Base-by-base conservation (phyloP, 2,329 filamentous ascomycete species). In the Fonsecaea multimorphosa region DNA sequence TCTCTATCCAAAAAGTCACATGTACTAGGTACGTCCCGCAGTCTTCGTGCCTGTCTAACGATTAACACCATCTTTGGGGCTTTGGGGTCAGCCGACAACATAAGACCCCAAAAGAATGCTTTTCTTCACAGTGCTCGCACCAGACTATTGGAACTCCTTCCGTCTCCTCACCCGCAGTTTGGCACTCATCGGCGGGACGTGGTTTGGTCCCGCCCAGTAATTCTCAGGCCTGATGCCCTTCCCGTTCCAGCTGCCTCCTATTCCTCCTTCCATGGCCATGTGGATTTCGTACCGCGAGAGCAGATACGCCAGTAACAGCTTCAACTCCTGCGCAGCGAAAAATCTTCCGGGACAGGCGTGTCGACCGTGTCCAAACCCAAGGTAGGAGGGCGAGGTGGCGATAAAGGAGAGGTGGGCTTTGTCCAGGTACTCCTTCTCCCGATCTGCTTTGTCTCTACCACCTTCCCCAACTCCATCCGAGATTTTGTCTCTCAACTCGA, bases 341-440 rank as follows among this genome's bases (percentile, higher is more conserved):
- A 72, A 75, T 40, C 74, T 65, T 14, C 74, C 74, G 1, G 74
- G 73, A 66, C 74, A 76, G 31, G 74, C 70, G 72, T 87, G 85
- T 66, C 82, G 77, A 9, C 86, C 86, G 66, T 86, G 84, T 0
- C 86, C 85, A 73, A 88, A 88, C 0, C 82, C 77, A n/a, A 87
- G 71, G 68, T 85, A 82, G 6, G 76, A 72, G 40, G 82, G 77
- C 40, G 81, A 83, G 1, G 85, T 86, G 3, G 83, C 83, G 12
- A 86, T 82, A 77, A 87, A 81, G 31, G 57, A 24, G 27, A 56
- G 52, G 32, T 55, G 57, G 16, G 57, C 55, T 16, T 51, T 49
- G 51, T 60, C 63, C 12, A 60, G 57, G 22, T 65, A 55, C n/a
- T 14, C 52, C 8, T 24, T 71, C 73, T 63, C 74, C 74, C 61